Percentiles rank a stretch among this genome's conserved stretches.
phyloP scores from a whole-genome alignment of 2,329 filamentous ascomycete genomes.

The Ascochyta lentis region DNA sequence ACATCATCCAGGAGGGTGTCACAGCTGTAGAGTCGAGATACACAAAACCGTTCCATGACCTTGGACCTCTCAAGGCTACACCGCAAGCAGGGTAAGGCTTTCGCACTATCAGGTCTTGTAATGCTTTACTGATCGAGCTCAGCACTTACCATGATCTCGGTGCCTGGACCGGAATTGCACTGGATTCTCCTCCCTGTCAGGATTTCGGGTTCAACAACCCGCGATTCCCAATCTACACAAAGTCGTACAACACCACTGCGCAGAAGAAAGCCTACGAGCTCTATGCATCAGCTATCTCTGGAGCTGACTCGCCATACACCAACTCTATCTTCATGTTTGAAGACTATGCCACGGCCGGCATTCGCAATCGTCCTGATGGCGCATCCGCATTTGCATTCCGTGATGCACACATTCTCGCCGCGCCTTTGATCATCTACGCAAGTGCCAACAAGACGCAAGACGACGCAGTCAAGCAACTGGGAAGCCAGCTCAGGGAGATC shows the following conservation, averaged over 20 bases:
- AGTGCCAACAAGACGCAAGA: constrained; percentile 17
- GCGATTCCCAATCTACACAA: constrained; percentile 33
- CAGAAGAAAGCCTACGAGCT: constrained; percentile 49
- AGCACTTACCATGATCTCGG: constrained; percentile 33
- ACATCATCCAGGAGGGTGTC: constrained; percentile 36
- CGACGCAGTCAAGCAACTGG: constrained; percentile 20
- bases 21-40: constrained; percentile 26
- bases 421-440: constrained; percentile 28
- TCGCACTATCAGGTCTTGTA: no score
- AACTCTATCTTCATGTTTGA: constrained; percentile 63
- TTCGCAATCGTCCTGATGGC: constrained; percentile 47
- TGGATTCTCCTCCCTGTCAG: constrained; percentile 36
- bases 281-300: constrained; percentile 44
- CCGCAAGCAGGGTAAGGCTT: neutral
- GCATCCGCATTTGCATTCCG: constrained; percentile 58
- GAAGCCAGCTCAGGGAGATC: constrained; percentile 27
- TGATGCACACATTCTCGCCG: constrained; percentile 38
- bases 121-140: neutral
- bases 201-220: constrained; percentile 35
- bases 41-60: constrained; percentile 29
- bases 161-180: constrained; percentile 31
- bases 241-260: constrained; percentile 44
- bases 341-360: constrained; percentile 58
- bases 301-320: constrained; percentile 30
- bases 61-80: constrained; percentile 20